A percentile compares a stretch with the other conserved stretches of the same genome.
Conservation (phyloP, 2,329 filamentous ascomycete species). For the Aschersonia sp. region DNA sequence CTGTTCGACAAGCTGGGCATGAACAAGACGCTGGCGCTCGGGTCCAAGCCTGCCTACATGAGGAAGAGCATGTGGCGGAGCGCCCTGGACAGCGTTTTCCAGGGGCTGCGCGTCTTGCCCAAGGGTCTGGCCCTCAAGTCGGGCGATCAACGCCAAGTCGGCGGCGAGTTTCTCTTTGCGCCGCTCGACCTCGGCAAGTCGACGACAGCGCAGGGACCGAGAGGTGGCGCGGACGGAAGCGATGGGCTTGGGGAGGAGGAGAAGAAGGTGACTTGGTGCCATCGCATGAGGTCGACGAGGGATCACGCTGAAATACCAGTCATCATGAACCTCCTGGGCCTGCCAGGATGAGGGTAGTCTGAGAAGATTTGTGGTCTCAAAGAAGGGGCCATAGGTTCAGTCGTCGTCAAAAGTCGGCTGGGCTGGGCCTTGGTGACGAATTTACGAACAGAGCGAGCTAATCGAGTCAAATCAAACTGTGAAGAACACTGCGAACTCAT, state of each 20-base stretch:
- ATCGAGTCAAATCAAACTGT: too few species aligned
- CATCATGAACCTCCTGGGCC: slow-evolving; percentile 46
- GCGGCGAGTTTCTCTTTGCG: slow-evolving; percentile 69
- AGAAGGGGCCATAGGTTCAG: too few species aligned
- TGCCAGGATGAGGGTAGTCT: slow-evolving; percentile 12
- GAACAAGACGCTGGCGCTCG: slow-evolving; percentile 46
- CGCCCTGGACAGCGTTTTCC: slow-evolving; percentile 36
- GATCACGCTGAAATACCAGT: slow-evolving; percentile 62
- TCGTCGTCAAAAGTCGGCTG: too few species aligned
- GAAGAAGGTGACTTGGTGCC: slow-evolving; percentile 62
- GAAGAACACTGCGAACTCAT: too few species aligned
- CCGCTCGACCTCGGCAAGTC: slow-evolving; percentile 29
- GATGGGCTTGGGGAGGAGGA: slow-evolving; percentile 33
- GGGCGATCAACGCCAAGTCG: slow-evolving; percentile 54
- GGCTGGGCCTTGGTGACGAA: too few species aligned
- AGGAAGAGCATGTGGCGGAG: slow-evolving; percentile 35
- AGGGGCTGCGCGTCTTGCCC: slow-evolving; percentile 43
- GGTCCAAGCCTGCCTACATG: slow-evolving; percentile 49
- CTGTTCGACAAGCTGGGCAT: slow-evolving; percentile 57
- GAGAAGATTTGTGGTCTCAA: too few species aligned
- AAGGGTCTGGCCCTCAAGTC: slow-evolving; percentile 44
- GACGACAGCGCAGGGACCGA: slow-evolving; percentile 13
- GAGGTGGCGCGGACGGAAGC: slow-evolving; percentile 18
- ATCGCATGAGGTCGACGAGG: slow-evolving; percentile 65
- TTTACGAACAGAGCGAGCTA: too few species aligned